phyloP scores from a whole-genome alignment of 2,329 filamentous ascomycete species.

The Aspergillus novoparasiticus region DNA sequence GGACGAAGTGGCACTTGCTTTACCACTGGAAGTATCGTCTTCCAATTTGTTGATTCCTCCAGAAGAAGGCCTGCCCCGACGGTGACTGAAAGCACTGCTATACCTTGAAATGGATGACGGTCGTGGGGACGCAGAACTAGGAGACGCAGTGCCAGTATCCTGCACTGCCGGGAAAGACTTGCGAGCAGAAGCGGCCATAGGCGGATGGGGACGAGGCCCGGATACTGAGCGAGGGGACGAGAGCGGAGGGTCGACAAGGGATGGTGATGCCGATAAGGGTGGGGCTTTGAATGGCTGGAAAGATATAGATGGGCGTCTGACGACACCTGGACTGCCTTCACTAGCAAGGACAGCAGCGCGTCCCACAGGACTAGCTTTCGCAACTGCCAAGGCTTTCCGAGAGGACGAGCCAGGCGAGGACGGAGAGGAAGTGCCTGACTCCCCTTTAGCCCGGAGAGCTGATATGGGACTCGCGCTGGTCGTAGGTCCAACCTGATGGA shows the following conservation, averaged over 20 bases:
- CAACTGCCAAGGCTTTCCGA: constrained; percentile 49
- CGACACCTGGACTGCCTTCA: constrained; percentile 54
- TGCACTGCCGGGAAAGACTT: constrained; percentile 56
- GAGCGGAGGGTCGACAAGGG: constrained; percentile 51
- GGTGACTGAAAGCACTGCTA: constrained; percentile 91
- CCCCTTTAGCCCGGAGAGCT: constrained; percentile 71
- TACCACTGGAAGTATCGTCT: constrained; percentile 62
- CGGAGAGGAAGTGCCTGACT: constrained; percentile 50
- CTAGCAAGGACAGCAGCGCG: constrained; percentile 43
- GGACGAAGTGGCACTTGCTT: constrained; percentile 53
- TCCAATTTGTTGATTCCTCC: constrained; percentile 65
- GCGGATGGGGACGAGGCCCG: constrained; percentile 44
- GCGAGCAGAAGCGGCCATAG: constrained; percentile 41
- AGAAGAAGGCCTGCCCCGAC: constrained; percentile 75
- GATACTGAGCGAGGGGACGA: constrained; percentile 55
- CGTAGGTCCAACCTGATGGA: constrained; percentile 73
- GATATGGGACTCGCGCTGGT: constrained; percentile 85
- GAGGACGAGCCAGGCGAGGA: constrained; percentile 56
- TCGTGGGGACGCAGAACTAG: constrained; percentile 75
- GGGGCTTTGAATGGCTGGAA: constrained; percentile 97
- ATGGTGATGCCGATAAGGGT: constrained; percentile 86
- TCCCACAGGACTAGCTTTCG: constrained; percentile 33
- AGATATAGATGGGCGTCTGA: constrained; percentile 78
- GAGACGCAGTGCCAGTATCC: constrained; percentile 64
- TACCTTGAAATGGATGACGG: constrained; percentile 79